Percentiles rank a stretch among this genome's conserved stretches.
Evolutionary conservation across 768 basidiomycete genomes (phyloP).

Genomic region (Mycena filopes): DNA sequence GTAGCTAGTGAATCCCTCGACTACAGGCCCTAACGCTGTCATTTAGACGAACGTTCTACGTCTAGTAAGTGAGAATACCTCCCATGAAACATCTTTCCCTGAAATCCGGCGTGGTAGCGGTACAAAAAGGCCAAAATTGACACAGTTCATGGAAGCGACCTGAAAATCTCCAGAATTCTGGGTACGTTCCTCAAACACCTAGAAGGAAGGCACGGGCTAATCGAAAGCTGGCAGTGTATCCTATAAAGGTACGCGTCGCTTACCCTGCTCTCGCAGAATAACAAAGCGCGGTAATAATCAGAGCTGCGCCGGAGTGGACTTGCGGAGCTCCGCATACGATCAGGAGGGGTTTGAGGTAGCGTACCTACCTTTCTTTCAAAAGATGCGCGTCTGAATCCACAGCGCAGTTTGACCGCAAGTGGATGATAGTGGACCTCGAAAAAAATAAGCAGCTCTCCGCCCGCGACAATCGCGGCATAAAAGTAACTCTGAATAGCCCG

Average conservation of each 20-base stretch:
- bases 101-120: not conserved
- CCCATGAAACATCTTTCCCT: not conserved
- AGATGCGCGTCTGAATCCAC: not conserved
- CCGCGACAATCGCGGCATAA: conserved; percentile 34
- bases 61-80: not conserved
- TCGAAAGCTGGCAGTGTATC: conserved; percentile 21
- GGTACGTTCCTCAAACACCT: not conserved
- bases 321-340: conserved; percentile 25
- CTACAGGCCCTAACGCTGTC: not conserved
- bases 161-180: conserved; percentile 27
- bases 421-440: conserved; percentile 36
- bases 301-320: conserved; percentile 32
- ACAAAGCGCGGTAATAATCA: not conserved
- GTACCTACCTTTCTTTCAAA: not conserved
- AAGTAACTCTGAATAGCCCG: conserved; percentile 5
- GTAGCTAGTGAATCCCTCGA: not conserved
- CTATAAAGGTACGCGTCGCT: conserved; percentile 27
- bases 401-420: conserved; percentile 30
- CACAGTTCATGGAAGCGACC: conserved; percentile 22
- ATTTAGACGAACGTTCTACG: not conserved
- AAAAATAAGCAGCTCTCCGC: conserved; percentile 35
- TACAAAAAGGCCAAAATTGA: not conserved
- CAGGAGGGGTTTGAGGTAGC: conserved; percentile 33
- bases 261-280: not conserved
- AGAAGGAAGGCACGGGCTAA: not conserved